Evolutionary conservation across 2,329 filamentous ascomycete genomes (phyloP).

Genomic region (Paraphaeosphaeria minitans): DNA sequence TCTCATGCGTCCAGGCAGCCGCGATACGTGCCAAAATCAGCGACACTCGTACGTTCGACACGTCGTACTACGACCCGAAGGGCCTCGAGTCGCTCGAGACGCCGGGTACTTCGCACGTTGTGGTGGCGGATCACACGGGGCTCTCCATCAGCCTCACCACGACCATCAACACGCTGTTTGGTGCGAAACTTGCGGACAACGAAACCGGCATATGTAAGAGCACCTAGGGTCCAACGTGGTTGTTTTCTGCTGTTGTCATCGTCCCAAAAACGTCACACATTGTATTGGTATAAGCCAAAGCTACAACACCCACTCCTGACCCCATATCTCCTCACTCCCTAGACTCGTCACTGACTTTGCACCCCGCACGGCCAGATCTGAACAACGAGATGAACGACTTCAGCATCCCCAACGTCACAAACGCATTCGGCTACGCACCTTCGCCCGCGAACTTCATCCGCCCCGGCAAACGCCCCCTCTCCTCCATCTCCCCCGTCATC

Average conservation of each 20-base stretch:
- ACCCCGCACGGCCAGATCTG: too few relatives aligned
- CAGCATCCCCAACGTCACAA: conserved; percentile 76
- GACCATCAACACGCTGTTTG: conserved; percentile 87
- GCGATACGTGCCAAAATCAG: conserved; percentile 70
- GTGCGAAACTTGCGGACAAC: conserved; percentile 77
- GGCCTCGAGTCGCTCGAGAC: conserved; percentile 70
- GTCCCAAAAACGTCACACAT: too few relatives aligned
- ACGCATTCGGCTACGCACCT: conserved; percentile 85
- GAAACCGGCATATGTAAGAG: conserved; percentile 68
- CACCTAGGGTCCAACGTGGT: too few relatives aligned
- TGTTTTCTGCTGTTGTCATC: too few relatives aligned
- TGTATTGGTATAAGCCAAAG: too few relatives aligned
- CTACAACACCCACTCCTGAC: too few relatives aligned
- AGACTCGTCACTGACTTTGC: too few relatives aligned
- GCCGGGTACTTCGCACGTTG: conserved; percentile 75
- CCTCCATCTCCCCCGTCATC: conserved; percentile 80
- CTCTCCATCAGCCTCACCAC: conserved; percentile 82
- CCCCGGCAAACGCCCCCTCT: conserved; percentile 80
- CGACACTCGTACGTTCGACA: conserved; percentile 72
- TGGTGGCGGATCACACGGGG: conserved; percentile 72
- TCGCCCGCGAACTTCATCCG: conserved; percentile 80
- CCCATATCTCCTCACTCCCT: too few relatives aligned
- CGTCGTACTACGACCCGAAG: conserved; percentile 74
- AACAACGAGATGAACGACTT: conserved; percentile 63
- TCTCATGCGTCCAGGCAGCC: conserved; percentile 49